Evolutionary conservation across 208 protist species (phyloP).

Genomic region (Kentomonas sorsogonicus): DNA sequence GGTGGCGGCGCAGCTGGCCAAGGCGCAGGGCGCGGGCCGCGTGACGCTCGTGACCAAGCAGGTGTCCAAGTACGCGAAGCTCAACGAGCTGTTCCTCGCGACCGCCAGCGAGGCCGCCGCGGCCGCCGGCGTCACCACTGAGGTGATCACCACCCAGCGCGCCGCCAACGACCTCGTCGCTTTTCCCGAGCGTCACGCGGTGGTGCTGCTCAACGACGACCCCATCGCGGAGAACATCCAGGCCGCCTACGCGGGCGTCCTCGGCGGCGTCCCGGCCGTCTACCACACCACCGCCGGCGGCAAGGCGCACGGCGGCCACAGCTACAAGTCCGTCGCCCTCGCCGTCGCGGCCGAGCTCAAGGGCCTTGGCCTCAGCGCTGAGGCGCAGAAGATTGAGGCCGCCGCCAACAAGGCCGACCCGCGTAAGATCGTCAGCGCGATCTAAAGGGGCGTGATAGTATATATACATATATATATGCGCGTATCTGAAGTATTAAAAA

Average conservation of each 20-base stretch:
- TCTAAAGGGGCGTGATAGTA: conserved; percentile 22
- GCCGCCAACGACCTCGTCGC: conserved; percentile 64
- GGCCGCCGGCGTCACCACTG: conserved; percentile 50
- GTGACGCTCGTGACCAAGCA: conserved; percentile 77
- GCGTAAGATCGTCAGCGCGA: conserved; percentile 26
- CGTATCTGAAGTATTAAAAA: too few relatives aligned
- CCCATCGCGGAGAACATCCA: conserved; percentile 59
- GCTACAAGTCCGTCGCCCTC: conserved; percentile 63
- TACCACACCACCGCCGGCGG: conserved; percentile 57
- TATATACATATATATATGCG: too few relatives aligned
- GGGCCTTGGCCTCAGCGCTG: conserved; percentile 48
- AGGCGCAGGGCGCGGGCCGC: conserved; percentile 40
- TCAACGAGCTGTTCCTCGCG: conserved; percentile 67
- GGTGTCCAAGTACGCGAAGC: conserved; percentile 55
- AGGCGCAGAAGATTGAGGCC: conserved; percentile 62
- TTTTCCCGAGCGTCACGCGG: conserved; percentile 59
- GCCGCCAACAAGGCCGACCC: conserved; percentile 60
- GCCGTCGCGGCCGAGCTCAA: conserved; percentile 65
- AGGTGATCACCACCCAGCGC: conserved; percentile 42
- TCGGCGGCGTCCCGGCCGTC: conserved; percentile 54
- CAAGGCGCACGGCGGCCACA: conserved; percentile 63
- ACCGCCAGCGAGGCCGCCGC: conserved; percentile 42
- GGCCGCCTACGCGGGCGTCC: conserved; percentile 58
- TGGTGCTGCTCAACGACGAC: conserved; percentile 74
- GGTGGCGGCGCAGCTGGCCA: conserved; percentile 62